phyloP scores from a whole-genome alignment of 345 rosid species.

The Hevea brasiliensis region DNA sequence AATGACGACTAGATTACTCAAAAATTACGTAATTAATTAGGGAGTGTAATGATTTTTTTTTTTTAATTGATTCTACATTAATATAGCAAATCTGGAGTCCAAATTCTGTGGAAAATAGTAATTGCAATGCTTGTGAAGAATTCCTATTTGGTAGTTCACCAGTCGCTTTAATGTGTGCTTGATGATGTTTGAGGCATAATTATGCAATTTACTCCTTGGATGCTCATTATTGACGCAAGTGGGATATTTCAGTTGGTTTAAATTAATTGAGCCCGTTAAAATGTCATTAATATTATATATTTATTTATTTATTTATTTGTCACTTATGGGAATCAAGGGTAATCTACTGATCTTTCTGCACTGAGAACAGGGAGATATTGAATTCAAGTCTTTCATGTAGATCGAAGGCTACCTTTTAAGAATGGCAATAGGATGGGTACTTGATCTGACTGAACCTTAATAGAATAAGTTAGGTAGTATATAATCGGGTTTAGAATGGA shows the following conservation, averaged over 20 bases:
- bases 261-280: neutral
- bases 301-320: too few species aligned
- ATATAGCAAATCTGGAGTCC: slow-evolving; percentile 11
- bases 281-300: neutral
- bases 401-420: too few species aligned
- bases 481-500: too few species aligned
- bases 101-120: slow-evolving; percentile 22
- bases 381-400: too few species aligned
- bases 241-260: slow-evolving; percentile 12
- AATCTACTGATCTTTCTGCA: too few species aligned
- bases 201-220: slow-evolving; percentile 23
- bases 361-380: too few species aligned
- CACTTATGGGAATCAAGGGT: too few species aligned
- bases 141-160: slow-evolving; percentile 34
- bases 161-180: slow-evolving; percentile 41
- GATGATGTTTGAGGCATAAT: slow-evolving; percentile 29
- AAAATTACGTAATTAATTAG: slow-evolving; percentile 36
- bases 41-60: too few species aligned
- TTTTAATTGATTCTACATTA: too few species aligned
- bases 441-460: too few species aligned
- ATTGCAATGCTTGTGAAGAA: slow-evolving; percentile 11
- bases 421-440: too few species aligned
- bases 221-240: slow-evolving; percentile 30
- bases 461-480: too few species aligned
- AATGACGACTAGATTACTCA: slow-evolving; percentile 52